These are phyloP conservation scores for Glycine latifolia DNA, from an alignment of 306 rosid genomes.

Conservation along the genomic window DNA sequence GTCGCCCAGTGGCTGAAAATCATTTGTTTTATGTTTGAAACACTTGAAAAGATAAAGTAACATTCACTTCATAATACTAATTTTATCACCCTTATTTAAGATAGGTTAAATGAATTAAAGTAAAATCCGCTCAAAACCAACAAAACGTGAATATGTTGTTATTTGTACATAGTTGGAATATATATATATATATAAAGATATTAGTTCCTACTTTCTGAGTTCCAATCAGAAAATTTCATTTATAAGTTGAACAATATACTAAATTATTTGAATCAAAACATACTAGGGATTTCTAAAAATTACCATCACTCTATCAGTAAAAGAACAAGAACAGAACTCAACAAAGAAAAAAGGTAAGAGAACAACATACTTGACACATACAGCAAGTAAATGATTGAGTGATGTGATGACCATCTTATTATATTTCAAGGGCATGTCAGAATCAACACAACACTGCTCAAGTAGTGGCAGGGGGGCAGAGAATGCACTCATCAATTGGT, in stretches of 20 bases:
- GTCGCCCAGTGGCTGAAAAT: constrained; percentile 84
- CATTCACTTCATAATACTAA: no score
- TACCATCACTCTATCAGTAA: background rate
- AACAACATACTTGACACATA: background rate
- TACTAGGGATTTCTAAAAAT: background rate
- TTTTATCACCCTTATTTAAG: no score
- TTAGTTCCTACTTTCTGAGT: no score
- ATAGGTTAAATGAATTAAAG: no score
- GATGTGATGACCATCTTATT: background rate
- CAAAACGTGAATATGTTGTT: no score
- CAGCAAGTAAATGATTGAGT: background rate
- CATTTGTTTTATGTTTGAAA: no score
- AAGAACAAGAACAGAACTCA: background rate
- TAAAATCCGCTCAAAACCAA: no score
- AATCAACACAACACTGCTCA: background rate
- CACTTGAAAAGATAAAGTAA: no score
- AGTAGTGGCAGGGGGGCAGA: background rate
- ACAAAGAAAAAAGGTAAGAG: background rate
- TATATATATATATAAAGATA: no score
- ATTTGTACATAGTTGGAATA: no score
- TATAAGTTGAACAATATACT: background rate
- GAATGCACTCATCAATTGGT: constrained; percentile 7
- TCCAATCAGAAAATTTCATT: background rate
- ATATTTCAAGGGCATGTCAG: background rate
- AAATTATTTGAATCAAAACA: constrained; percentile 26